Evolutionary conservation across 2,329 filamentous ascomycete species (phyloP).

Genomic region (Claviceps arundinis): DNA sequence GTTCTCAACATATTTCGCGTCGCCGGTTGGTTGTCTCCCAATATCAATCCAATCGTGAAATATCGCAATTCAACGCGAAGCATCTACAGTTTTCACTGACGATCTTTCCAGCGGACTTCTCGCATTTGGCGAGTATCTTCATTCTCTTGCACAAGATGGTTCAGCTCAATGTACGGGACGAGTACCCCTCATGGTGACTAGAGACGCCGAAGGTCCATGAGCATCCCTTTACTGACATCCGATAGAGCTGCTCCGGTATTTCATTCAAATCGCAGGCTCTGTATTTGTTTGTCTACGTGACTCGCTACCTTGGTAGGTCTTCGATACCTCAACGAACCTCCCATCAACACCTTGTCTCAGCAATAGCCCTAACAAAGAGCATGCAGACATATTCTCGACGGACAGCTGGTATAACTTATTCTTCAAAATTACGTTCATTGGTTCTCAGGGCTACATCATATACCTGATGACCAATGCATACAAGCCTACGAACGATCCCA

Average conservation of each 20-base stretch:
- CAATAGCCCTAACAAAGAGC: conserved; percentile 1
- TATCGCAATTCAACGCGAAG: conserved; percentile 7
- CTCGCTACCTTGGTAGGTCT: conserved; percentile 69
- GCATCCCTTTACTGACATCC: conserved; percentile 6
- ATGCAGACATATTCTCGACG: conserved; percentile 70
- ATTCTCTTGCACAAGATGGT: conserved; percentile 97
- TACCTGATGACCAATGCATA: conserved; percentile 97
- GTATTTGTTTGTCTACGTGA: conserved; percentile 87
- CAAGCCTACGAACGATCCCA: conserved; percentile 94
- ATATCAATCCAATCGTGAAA: neutral
- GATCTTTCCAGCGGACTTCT: conserved; percentile 65
- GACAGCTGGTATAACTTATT: conserved; percentile 79
- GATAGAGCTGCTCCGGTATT: conserved; percentile 86
- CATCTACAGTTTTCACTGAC: conserved; percentile 10
- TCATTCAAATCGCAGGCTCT: conserved; percentile 98
- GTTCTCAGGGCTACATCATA: conserved; percentile 80
- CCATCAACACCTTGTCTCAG: neutral
- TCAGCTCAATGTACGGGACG: conserved; percentile 59
- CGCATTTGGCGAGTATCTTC: conserved; percentile 85
- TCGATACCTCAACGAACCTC: neutral
- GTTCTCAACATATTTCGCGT: conserved; percentile 46
- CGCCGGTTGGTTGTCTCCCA: conserved; percentile 29
- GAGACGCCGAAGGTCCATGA: conserved; percentile 7
- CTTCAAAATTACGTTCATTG: conserved; percentile 94
- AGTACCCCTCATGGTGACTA: neutral